A percentile compares a stretch with the other conserved stretches of the same genome.
These are phyloP conservation scores for Ricinus communis DNA, from an alignment of 345 rosid genomes.

Conservation along the genomic window DNA sequence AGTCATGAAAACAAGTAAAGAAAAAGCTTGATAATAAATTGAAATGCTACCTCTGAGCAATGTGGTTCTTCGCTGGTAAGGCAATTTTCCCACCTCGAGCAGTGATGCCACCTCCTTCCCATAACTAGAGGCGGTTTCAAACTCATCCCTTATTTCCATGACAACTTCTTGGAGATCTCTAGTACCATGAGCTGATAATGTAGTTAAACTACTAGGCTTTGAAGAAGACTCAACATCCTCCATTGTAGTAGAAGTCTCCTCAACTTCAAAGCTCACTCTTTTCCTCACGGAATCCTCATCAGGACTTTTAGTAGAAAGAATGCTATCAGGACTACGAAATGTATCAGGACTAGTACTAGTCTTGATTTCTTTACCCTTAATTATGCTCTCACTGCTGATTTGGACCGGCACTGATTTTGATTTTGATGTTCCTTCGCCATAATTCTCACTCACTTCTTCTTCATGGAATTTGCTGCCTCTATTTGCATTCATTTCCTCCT, in stretches of 20 bases:
- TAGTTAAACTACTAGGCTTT: constrained; percentile 55
- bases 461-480: constrained; percentile 16
- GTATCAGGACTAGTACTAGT: constrained; percentile 35
- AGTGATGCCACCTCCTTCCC: constrained; percentile 87
- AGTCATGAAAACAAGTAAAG: background rate
- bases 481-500: constrained; percentile 32
- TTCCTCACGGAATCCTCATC: constrained; percentile 52
- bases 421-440: constrained; percentile 70
- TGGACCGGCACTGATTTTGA: constrained; percentile 43
- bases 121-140: constrained; percentile 67
- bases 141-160: constrained; percentile 79
- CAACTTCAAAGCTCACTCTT: constrained; percentile 79
- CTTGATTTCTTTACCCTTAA: constrained; percentile 31
- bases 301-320: constrained; percentile 41
- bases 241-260: constrained; percentile 39
- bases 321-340: constrained; percentile 41
- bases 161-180: constrained; percentile 86
- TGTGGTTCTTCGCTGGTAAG: constrained; percentile 62
- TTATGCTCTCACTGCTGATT: constrained; percentile 35
- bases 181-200: constrained; percentile 65
- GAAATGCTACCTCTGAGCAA: constrained; percentile 51
- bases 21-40: background rate
- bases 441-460: constrained; percentile 33
- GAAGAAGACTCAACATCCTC: constrained; percentile 72
- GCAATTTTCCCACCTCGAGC: constrained; percentile 88